These are phyloP conservation scores for Alternaria alternata DNA, from an alignment of 2,329 filamentous ascomycete species.

Conservation along the genomic window DNA sequence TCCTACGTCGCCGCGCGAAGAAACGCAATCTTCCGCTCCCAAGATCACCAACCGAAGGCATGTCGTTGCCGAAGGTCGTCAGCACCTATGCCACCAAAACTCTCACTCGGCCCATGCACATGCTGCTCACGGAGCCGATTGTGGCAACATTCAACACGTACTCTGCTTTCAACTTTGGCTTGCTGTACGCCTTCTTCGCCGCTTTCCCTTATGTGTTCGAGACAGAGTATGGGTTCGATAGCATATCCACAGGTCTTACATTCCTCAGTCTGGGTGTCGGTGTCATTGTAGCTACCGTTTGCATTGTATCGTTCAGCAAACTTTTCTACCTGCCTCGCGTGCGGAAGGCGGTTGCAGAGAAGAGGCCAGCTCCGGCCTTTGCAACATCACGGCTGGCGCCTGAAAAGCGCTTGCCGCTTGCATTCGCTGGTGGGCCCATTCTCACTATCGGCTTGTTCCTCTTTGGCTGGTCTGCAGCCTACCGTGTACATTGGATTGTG, in stretches of 20 bases:
- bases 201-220: slow-evolving; percentile 34
- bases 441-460: slow-evolving; percentile 48
- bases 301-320: slow-evolving; percentile 9
- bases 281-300: slow-evolving; percentile 5
- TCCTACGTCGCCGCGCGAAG: slow-evolving; percentile 51
- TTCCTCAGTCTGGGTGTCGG: slow-evolving; percentile 16
- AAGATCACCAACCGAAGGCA: slow-evolving; percentile 14
- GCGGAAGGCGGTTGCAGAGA: slow-evolving; percentile 2
- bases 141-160: slow-evolving; percentile 28
- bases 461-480: slow-evolving; percentile 52
- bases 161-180: slow-evolving; percentile 32
- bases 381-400: slow-evolving; percentile 22
- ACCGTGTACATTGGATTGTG: slow-evolving; percentile 50
- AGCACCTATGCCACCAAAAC: slow-evolving; percentile 33
- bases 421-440: slow-evolving; percentile 46
- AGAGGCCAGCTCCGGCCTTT: slow-evolving; percentile 11
- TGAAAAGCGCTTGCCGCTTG: slow-evolving; percentile 47
- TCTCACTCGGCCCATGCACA: slow-evolving; percentile 59
- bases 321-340: slow-evolving; percentile 10
- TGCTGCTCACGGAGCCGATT: slow-evolving; percentile 39
- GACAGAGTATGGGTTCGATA: slow-evolving; percentile 22
- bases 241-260: slow-evolving; percentile 9
- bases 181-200: slow-evolving; percentile 38
- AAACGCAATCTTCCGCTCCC: slow-evolving; percentile 6
- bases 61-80: slow-evolving; percentile 5